Conservation (phyloP, 768 basidiomycete genomes). For the Russula vinacea region DNA sequence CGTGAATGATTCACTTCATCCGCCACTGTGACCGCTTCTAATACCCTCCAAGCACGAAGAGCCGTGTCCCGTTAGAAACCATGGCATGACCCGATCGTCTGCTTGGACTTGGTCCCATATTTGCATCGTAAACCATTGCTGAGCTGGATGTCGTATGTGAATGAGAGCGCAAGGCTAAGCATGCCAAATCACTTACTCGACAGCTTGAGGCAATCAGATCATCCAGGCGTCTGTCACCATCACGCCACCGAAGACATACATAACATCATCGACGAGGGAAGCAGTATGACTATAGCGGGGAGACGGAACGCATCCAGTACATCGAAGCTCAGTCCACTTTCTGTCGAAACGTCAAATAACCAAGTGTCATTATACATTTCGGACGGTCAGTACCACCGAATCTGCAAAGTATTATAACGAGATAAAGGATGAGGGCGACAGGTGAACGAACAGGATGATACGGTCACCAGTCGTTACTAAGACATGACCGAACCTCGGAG, state of each 20-base stretch:
- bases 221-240: constrained; percentile 89
- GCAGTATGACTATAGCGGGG: constrained; percentile 96
- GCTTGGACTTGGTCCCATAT: constrained; percentile 94
- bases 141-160: constrained; percentile 51
- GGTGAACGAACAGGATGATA: constrained; percentile 23
- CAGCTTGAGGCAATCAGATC: constrained; percentile 95
- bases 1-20: constrained; percentile 87
- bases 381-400: constrained; percentile 98
- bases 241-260: constrained; percentile 98
- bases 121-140: constrained; percentile 99
- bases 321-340: constrained; percentile 87
- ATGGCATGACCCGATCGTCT: constrained; percentile 96
- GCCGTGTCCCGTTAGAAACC: constrained; percentile 84
- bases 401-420: constrained; percentile 40
- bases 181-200: constrained; percentile 81
- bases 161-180: no score
- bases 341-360: constrained; percentile 81
- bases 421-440: constrained; percentile 18
- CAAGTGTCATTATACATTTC: constrained; percentile 99
- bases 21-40: constrained; percentile 62
- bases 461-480: constrained; percentile 73
- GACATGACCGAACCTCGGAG: constrained; percentile 87
- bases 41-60: constrained; percentile 96
- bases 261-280: constrained; percentile 92
- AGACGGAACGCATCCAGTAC: constrained; percentile 95